Evolutionary conservation across 805 yeast species (phyloP).

Genomic region (Wickerhamiella domercqiae): DNA sequence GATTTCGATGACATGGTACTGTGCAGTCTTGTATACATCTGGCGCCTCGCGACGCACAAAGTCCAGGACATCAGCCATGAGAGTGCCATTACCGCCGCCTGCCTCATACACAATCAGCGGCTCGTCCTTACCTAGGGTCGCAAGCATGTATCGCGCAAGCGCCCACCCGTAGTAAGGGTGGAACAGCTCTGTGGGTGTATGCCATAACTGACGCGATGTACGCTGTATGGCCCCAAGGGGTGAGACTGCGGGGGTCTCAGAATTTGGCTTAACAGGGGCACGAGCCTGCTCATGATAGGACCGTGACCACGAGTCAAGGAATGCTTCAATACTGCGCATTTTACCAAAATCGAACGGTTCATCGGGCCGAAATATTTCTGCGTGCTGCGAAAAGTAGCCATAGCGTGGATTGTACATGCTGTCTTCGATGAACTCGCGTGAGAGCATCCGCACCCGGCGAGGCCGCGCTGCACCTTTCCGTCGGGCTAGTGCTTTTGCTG

Average conservation of each 20-base stretch:
- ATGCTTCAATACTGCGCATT: slow-evolving; percentile 49
- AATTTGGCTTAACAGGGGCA: slow-evolving; percentile 25
- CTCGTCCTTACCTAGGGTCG: slow-evolving; percentile 46
- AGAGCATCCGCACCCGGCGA: slow-evolving; percentile 47
- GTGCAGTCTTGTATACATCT: slow-evolving; percentile 52
- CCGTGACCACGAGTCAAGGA: slow-evolving; percentile 49
- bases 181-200: slow-evolving; percentile 77
- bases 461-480: slow-evolving; percentile 36
- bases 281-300: slow-evolving; percentile 32
- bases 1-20: slow-evolving; percentile 60
- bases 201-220: slow-evolving; percentile 50
- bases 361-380: slow-evolving; percentile 56
- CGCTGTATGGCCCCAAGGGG: too few relatives aligned
- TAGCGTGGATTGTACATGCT: slow-evolving; percentile 66
- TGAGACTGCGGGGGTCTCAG: slow-evolving; percentile 3
- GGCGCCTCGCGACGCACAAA: slow-evolving; percentile 49
- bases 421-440: slow-evolving; percentile 71
- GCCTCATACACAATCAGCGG: slow-evolving; percentile 66
- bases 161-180: slow-evolving; percentile 76
- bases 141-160: slow-evolving; percentile 61
- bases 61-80: slow-evolving; percentile 61
- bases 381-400: slow-evolving; percentile 70
- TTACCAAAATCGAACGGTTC: slow-evolving; percentile 47
- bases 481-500: slow-evolving; percentile 24
- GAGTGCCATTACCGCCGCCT: slow-evolving; percentile 84